Evolutionary conservation across 1,284 basidiomycete genomes (phyloP), one percentile per base, ranked within the genome.

Genomic region (Naganishia sp.): DNA sequence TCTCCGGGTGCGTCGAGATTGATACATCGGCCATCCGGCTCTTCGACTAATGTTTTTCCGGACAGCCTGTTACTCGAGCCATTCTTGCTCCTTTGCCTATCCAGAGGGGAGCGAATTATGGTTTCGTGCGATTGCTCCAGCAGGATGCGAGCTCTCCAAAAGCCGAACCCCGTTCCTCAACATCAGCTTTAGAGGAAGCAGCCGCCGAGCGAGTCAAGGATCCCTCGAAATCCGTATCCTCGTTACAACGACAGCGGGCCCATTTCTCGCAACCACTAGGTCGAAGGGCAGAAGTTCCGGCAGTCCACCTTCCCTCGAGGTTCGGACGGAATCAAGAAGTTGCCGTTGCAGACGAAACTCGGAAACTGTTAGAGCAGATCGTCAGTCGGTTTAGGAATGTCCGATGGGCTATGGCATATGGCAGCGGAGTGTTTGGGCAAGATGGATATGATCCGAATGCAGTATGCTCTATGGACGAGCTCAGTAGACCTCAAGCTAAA

Each of bases 371-470:
- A 28, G 68, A 69, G 49, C 36, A 49, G 43, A 69, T 69, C 46
- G 64, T 65, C 6, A 39, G 43, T 28, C 46, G 63, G 28, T 69
- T 69, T 48, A 48, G 52, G 45, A 60, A 55, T 36, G 64, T 66
- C 11, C 44, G 68, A 52, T 75, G 76, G 72, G 78, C 77, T 2
- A 73, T 79, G n/a, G 79, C 79, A 7, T 80, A 80, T 67, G 79
- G 79, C 3, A 75, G 73, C 39, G 79, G 79, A 11, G 78, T 80
- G 7, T 73, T 78, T 21, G 73, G 74, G 54, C 79, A 80, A 63
- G 78, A 76, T n/a, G 75, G 76, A 54, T 71, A 71, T 28, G 63
- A 71, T 49, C 64, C 67, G 15, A 65, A 64, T 48, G 68, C 69
- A n/a, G 75, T 77, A 64, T 72, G 75, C 16, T 36, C 11, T 25